Evolutionary conservation across 441 rosid genomes (phyloP), one percentile per base, ranked within the genome.

Genomic region (Gossypium davidsonii): DNA sequence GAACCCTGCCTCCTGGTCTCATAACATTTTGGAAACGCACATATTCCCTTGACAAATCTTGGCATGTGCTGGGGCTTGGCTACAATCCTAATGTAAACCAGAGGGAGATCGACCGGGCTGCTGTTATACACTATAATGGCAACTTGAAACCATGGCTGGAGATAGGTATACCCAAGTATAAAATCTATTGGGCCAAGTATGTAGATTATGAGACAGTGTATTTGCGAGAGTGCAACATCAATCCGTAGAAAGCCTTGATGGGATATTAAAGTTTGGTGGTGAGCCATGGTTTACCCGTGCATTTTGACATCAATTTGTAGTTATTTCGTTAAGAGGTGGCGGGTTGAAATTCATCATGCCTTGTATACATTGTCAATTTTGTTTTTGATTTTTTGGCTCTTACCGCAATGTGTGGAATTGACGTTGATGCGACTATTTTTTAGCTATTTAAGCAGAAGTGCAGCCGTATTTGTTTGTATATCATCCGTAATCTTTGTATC

Each of bases 111-210:
- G 96, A 89, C 56, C 73, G 88, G 59, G 97, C 91, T 3, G 96
- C 96, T 0, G 99, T 92, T 20, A 76, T 95, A 79, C 99, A 95
- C 72, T 95, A 90, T 39, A 95, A 95, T 63, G 99, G 99, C 31
- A 95, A 95, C 88, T 81, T 91, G 87, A 95, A 95, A 76, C 97
- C 99, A 10, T 92, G 98, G 99, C 92, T 95, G 70, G 99, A 95
- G 84, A 91, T 92, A 28, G 93, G 90, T 77, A 81, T 95, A 55
- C 84, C 93, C n/a, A 92, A 87, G 82, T 92, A 85, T 80, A 77
- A 88, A 34, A 82, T 66, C 70, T 71, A 82, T 74, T 94, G 99
- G 99, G 72, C 86, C 12, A 94, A 91, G 71, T 83, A 90, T 11
- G 88, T 92, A 10, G 92, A 92, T 80, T 92, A 91, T 65, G 89